phyloP scores from a whole-genome alignment of 257 asterid genomes.

The Oldenlandia corymbosa region DNA sequence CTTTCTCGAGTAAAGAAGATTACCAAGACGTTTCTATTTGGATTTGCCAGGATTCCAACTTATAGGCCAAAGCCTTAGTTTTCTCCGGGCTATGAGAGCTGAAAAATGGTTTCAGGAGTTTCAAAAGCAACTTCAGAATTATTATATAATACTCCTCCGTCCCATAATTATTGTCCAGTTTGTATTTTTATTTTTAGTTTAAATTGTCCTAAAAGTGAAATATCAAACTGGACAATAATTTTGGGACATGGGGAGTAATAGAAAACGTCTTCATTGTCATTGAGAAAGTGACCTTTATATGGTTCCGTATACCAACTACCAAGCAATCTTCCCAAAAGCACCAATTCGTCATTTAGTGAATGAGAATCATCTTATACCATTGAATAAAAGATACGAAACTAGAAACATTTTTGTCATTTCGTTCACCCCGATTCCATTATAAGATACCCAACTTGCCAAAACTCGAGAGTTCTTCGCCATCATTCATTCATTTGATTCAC shows the following conservation, averaged over 20 bases:
- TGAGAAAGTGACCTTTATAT: background rate
- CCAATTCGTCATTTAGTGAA: background rate
- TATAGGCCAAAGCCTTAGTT: slow-evolving; percentile 54
- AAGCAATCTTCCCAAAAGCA: background rate
- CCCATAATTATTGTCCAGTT: too few relatives aligned
- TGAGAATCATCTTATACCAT: background rate
- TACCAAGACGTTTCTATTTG: slow-evolving; percentile 42
- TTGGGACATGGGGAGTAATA: too few relatives aligned
- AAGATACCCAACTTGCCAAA: too few relatives aligned
- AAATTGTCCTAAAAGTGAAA: too few relatives aligned
- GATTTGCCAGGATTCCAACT: slow-evolving; percentile 54
- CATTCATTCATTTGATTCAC: background rate
- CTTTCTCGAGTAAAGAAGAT: slow-evolving; percentile 16
- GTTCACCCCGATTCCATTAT: too few relatives aligned
- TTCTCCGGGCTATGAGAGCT: slow-evolving; percentile 60
- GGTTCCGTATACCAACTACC: background rate
- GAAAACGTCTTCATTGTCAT: too few relatives aligned
- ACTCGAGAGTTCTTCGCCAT: background rate
- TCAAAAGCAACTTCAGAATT: too few relatives aligned
- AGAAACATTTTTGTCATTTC: too few relatives aligned
- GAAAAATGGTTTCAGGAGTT: slow-evolving; percentile 48
- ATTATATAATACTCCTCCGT: too few relatives aligned
- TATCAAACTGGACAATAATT: too few relatives aligned
- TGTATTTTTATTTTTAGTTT: too few relatives aligned
- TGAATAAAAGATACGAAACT: background rate